Evolutionary conservation across 768 basidiomycete species (phyloP).

Genomic region (Nidularia sp.): DNA sequence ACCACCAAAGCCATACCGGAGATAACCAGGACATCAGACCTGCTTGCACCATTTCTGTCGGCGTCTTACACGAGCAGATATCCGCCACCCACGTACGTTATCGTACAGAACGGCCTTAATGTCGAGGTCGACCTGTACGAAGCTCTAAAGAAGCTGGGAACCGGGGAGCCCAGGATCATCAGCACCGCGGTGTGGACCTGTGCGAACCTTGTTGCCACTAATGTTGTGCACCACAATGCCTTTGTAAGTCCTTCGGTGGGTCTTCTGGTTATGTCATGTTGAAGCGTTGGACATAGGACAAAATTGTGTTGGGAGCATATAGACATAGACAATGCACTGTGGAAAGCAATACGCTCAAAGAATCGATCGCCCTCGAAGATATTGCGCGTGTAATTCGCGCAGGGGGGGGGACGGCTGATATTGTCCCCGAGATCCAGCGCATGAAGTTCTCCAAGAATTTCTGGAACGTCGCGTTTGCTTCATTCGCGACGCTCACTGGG

Average conservation of each 20-base stretch:
- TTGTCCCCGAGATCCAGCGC: slow-evolving; percentile 57
- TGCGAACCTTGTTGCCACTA: slow-evolving; percentile 42
- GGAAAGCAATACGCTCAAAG: slow-evolving; percentile 34
- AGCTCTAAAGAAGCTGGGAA: slow-evolving; percentile 34
- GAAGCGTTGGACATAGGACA: slow-evolving; percentile 46
- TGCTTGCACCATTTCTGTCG: slow-evolving; percentile 54
- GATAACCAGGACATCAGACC: slow-evolving; percentile 44
- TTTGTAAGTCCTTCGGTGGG: slow-evolving; percentile 38
- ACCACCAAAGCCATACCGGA: slow-evolving; percentile 74
- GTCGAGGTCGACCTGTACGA: slow-evolving; percentile 65
- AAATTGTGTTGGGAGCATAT: slow-evolving; percentile 49
- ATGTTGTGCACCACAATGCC: slow-evolving; percentile 45
- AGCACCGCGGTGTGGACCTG: slow-evolving; percentile 52
- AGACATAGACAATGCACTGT: slow-evolving; percentile 36
- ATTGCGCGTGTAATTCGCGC: slow-evolving; percentile 37
- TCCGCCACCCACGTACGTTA: slow-evolving; percentile 53
- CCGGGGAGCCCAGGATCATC: slow-evolving; percentile 46
- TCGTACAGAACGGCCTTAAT: slow-evolving; percentile 70
- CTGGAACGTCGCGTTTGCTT: slow-evolving; percentile 57
- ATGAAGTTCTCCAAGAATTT: slow-evolving; percentile 60
- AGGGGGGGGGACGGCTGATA: slow-evolving; percentile 41
- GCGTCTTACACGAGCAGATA: slow-evolving; percentile 37
- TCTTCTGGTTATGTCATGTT: background rate
- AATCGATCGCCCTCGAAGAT: slow-evolving; percentile 36
- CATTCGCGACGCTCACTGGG: slow-evolving; percentile 46